A percentile compares a stretch with the other conserved stretches of the same genome.
These are phyloP conservation scores for Musa troglodytarum DNA, from an alignment of 176 grass and related monocot species.

Conservation along the genomic window DNA sequence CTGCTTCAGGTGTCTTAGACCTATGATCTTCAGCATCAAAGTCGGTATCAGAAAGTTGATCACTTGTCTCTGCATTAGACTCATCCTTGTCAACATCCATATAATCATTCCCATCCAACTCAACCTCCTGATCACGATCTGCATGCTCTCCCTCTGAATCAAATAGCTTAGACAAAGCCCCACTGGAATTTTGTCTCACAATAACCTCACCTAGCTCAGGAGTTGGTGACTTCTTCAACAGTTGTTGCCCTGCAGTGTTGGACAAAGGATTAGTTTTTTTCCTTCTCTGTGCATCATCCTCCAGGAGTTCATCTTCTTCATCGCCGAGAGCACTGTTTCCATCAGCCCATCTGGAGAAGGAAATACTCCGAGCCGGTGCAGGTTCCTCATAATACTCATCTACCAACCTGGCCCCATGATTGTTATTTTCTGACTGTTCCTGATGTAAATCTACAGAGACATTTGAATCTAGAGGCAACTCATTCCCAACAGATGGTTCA, in stretches of 20 bases:
- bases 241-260: conserved; percentile 19
- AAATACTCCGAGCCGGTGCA: conserved; percentile 45
- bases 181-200: conserved; percentile 31
- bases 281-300: conserved; percentile 23
- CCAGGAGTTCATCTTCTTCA: conserved; percentile 27
- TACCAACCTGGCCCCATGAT: neutral
- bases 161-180: conserved; percentile 31
- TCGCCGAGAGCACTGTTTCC: conserved; percentile 20
- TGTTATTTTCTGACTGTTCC: conserved; percentile 13
- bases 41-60: conserved; percentile 12
- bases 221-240: conserved; percentile 14
- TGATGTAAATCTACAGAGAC: conserved; percentile 30
- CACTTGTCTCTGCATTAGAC: conserved; percentile 16
- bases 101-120: conserved; percentile 23
- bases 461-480: conserved; percentile 25
- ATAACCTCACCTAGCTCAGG: conserved; percentile 43
- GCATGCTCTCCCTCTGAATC: conserved; percentile 32
- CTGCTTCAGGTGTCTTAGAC: conserved; percentile 36
- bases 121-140: conserved; percentile 16
- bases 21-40: conserved; percentile 23
- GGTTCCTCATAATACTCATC: conserved; percentile 44
- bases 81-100: conserved; percentile 44
- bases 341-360: conserved; percentile 66
- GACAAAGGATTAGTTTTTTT: conserved; percentile 31
- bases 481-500: neutral